These are phyloP conservation scores for Eleusine coracana DNA, from an alignment of 176 grass and related monocot genomes.

Conservation along the genomic window DNA sequence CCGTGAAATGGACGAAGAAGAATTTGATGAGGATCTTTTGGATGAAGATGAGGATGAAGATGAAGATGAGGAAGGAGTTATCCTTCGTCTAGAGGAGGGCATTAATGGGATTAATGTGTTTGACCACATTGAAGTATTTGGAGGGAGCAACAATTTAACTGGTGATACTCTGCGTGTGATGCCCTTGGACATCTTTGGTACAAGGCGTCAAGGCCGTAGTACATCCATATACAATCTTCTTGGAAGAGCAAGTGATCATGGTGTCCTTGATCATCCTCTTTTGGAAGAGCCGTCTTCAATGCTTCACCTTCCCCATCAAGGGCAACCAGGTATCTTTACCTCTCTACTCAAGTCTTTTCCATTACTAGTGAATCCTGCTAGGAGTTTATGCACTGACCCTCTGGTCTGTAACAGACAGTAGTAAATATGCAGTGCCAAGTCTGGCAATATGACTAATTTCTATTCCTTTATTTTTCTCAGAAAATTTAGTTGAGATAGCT, in stretches of 20 bases:
- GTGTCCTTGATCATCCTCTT: constrained; percentile 81
- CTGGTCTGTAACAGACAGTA: constrained; percentile 5
- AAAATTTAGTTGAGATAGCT: constrained; percentile 83
- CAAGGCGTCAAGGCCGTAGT: constrained; percentile 88
- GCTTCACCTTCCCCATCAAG: constrained; percentile 64
- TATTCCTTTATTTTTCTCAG: constrained; percentile 46
- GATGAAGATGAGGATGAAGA: constrained; percentile 97
- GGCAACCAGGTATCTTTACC: constrained; percentile 69
- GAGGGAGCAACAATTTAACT: constrained; percentile 66
- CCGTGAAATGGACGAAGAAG: constrained; percentile 96
- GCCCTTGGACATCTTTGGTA: constrained; percentile 98
- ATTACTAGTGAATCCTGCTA: constrained; percentile 6
- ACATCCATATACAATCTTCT: constrained; percentile 98
- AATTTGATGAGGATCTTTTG: constrained; percentile 93
- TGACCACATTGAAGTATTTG: constrained; percentile 96
- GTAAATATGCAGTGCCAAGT: constrained; percentile 23
- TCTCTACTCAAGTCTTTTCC: not conserved
- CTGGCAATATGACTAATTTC: constrained; percentile 10
- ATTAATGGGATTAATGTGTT: constrained; percentile 99
- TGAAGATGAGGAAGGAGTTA: constrained; percentile 94
- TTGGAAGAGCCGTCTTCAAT: constrained; percentile 85
- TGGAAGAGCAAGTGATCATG: constrained; percentile 73
- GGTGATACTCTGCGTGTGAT: constrained; percentile 87
- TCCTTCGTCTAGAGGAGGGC: constrained; percentile 89
- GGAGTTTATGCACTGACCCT: constrained; percentile 17